These are phyloP conservation scores for Komagataella pseudopastoris DNA, from an alignment of 805 yeast genomes.

Conservation along the genomic window DNA sequence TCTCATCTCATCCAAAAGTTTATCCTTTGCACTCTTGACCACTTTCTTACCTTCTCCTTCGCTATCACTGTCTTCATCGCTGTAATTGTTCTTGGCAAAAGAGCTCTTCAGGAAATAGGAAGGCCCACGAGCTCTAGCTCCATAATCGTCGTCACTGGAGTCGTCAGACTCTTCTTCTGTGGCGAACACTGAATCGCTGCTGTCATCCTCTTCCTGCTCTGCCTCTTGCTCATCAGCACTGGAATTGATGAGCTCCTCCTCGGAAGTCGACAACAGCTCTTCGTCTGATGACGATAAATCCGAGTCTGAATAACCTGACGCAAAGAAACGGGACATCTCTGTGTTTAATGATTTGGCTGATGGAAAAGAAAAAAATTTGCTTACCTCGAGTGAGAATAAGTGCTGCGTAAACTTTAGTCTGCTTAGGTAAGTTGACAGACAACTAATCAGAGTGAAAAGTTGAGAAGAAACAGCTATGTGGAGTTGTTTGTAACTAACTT, in stretches of 20 bases:
- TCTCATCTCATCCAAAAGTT: slow-evolving; percentile 78
- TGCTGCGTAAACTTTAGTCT: background rate
- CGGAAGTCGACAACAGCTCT: slow-evolving; percentile 40
- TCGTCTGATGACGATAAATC: slow-evolving; percentile 40
- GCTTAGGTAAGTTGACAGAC: background rate
- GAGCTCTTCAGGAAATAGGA: slow-evolving; percentile 40
- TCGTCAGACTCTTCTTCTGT: slow-evolving; percentile 30
- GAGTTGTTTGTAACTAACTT: no score
- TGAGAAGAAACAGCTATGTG: background rate
- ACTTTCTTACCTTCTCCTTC: slow-evolving; percentile 71
- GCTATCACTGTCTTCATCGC: slow-evolving; percentile 24
- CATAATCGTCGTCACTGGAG: slow-evolving; percentile 36
- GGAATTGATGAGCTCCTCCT: slow-evolving; percentile 39
- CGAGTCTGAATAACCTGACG: slow-evolving; percentile 42
- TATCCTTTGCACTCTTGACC: slow-evolving; percentile 89
- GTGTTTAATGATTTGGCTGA: background rate
- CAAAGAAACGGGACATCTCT: slow-evolving; percentile 85
- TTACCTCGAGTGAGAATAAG: background rate
- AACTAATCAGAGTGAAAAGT: background rate
- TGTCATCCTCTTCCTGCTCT: slow-evolving; percentile 16
- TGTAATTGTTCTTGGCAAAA: slow-evolving; percentile 22
- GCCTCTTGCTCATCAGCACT: slow-evolving; percentile 15
- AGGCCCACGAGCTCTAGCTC: slow-evolving; percentile 29
- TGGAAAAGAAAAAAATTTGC: background rate
- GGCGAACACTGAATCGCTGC: slow-evolving; percentile 18